Conservation (phyloP, 2,329 filamentous ascomycete species). For the Chalaropsis ovoidea region DNA sequence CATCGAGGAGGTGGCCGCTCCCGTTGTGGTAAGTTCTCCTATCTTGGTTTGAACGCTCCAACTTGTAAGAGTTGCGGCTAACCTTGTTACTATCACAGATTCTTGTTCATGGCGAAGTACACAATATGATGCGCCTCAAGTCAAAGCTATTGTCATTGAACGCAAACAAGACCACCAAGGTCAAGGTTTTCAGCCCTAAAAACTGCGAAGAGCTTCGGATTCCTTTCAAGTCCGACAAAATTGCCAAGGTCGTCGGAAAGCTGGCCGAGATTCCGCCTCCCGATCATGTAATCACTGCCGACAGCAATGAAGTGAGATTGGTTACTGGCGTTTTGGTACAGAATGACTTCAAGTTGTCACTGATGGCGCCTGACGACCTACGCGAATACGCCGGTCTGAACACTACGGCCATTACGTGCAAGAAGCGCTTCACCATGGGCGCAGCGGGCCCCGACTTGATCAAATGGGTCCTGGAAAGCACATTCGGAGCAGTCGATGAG, state of each 20-base stretch:
- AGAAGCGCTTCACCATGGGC: slow-evolving; percentile 76
- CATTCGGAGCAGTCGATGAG: slow-evolving; percentile 77
- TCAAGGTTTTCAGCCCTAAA: slow-evolving; percentile 85
- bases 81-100: slow-evolving; percentile 33
- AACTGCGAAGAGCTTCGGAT: slow-evolving; percentile 95
- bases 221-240: slow-evolving; percentile 89
- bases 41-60: neutral
- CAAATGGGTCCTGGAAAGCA: slow-evolving; percentile 86
- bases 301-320: slow-evolving; percentile 38
- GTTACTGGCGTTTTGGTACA: slow-evolving; percentile 89
- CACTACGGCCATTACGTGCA: slow-evolving; percentile 87
- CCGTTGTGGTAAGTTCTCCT: slow-evolving; percentile 71
- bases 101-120: slow-evolving; percentile 89
- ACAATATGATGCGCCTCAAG: slow-evolving; percentile 96
- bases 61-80: neutral
- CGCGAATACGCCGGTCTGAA: slow-evolving; percentile 95
- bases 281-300: slow-evolving; percentile 31
- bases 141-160: slow-evolving; percentile 92
- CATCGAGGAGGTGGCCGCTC: slow-evolving; percentile 84
- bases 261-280: slow-evolving; percentile 73
- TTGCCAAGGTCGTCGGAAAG: slow-evolving; percentile 91
- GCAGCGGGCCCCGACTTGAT: slow-evolving; percentile 86
- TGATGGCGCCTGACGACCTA: slow-evolving; percentile 94
- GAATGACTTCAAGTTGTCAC: slow-evolving; percentile 91
- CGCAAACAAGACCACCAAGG: slow-evolving; percentile 64